These are phyloP conservation scores for Penicillium griseofulvum DNA, from an alignment of 2,329 filamentous ascomycete species.

Conservation along the genomic window DNA sequence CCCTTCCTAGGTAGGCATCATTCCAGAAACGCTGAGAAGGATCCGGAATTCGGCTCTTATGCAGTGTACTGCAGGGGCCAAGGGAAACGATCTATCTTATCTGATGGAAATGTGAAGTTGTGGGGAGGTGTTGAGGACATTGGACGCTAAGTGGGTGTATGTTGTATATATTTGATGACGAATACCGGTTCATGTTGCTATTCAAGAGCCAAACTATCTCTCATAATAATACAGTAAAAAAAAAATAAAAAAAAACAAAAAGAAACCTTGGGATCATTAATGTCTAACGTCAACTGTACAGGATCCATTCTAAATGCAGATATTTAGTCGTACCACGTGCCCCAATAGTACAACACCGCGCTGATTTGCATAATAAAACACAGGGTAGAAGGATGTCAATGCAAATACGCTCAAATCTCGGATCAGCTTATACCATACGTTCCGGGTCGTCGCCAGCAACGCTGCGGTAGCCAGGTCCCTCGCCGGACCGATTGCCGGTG, in stretches of 20 bases:
- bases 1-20: background rate
- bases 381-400: slow-evolving; percentile 7
- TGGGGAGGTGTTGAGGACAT: background rate
- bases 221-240: background rate
- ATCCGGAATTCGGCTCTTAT: background rate
- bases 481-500: slow-evolving; percentile 44
- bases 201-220: background rate
- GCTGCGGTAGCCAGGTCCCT: slow-evolving; percentile 58
- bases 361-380: slow-evolving; percentile 7
- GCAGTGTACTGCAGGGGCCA: background rate
- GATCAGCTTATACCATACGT: slow-evolving; percentile 25
- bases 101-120: background rate
- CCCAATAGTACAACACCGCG: slow-evolving; percentile 3
- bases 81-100: background rate
- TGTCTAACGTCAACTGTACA: slow-evolving; percentile 22
- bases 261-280: slow-evolving; percentile 10
- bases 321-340: slow-evolving; percentile 7
- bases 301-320: slow-evolving; percentile 11
- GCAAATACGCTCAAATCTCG: background rate
- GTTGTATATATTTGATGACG: background rate
- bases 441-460: slow-evolving; percentile 41
- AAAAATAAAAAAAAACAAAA: too few species aligned
- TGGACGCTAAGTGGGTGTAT: background rate
- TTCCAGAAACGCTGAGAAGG: background rate
- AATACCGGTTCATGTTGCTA: background rate